Base-by-base conservation (phyloP, 108 stramenopile species). In the Schizochytrium sp. region DNA sequence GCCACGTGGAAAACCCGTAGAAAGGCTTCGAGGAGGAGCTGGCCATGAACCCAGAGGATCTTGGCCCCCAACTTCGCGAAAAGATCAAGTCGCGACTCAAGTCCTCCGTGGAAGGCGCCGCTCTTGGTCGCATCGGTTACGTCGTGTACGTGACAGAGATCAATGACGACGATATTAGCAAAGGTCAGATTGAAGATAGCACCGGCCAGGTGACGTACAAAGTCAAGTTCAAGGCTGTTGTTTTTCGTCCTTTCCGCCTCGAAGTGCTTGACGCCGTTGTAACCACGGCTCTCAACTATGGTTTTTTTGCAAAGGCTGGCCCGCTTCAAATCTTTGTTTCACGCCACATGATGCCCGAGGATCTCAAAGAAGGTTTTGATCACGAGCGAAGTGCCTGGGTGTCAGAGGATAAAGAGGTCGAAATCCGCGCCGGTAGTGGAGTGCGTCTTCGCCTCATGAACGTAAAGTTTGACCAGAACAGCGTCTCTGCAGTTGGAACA, bases 201-300 rank as follows among this genome's bases (percentile, higher is more conserved):
- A 96, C 95, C 10, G 96, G 96, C 5, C 92, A 96, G 90, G 97
- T 97, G 28, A 93, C 95, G 12, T 96, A 96, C 89, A 94, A 94
- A 21, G 97, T 96, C 89, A 95, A 96, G 87, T 98, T 97, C 88
- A 95, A 95, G 43, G 97, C 97, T 0, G 89, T 98, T 72, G 89
- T 98, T 29, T 88, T 98, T 16, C 91, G 97, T 19, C 97, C 96
- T 44, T 97, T 97, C 88, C 93, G 94, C 63, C 95, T 97, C 87
- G 97, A 98, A 91, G 97, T 98, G 14, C 89, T 98, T 41, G 97
- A 98, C 92, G 97, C 97, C 5, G 94, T 95, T 8, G 97, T 98
- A 14, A 92, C 93, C 5, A 95, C 96, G 72, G 96, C 96, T 89
- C 96, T 95, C 90, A 93, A 96, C 60, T 88, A 97, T 60, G 97